Evolutionary conservation across 31 red algal genomes (phyloP), one percentile per base, ranked within the genome.

Genomic region (Porphyra umbilicalis): DNA sequence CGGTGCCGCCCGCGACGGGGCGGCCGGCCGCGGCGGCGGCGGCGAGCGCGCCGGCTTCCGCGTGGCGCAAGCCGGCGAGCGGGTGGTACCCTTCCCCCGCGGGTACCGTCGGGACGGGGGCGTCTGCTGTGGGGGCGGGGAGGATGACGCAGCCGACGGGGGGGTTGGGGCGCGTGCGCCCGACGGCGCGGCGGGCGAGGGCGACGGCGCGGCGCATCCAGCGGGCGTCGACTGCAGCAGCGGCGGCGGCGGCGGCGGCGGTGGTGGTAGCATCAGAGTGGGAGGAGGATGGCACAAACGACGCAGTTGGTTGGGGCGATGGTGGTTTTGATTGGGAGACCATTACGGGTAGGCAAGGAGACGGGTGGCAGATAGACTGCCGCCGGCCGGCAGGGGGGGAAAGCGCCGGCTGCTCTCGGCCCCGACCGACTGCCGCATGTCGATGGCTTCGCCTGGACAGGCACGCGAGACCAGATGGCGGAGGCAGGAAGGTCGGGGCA

Each of bases 131-230:
- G 34, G 79, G 34, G 36, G 42, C 36, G 11, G 82, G 68, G 11
- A 83, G 42, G 15, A 99, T 32, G 14, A 99, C 91, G 42, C 91
- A 94, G 34, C 97, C 97, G 9, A 99, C 97, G 4, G 84, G 87
- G 25, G 97, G 97, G 84, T 99, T 99, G 30, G 97, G 97, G 10
- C 92, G 83, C 78, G 93, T 92, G 35, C 86, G 87, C 34, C 94
- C 94, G 25, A 77, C 75, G 35, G 88, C 90, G 6, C 35, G 75
- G n/a, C 77, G 35, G 9, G 91, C 94, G 30, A 96, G 93, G 14
- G 83, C 80, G 0, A 95, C 83, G 33, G 67, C 57, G 38, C 89
- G 84, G 38, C 67, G 87, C 77, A 96, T 92, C 57, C 57, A 71
- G 20, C 57, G 57, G 13, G 57, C 57, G 57, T 71, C 57, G 6